Conservation (phyloP, 2,329 filamentous ascomycete species). For the Bipolaris sorokiniana region DNA sequence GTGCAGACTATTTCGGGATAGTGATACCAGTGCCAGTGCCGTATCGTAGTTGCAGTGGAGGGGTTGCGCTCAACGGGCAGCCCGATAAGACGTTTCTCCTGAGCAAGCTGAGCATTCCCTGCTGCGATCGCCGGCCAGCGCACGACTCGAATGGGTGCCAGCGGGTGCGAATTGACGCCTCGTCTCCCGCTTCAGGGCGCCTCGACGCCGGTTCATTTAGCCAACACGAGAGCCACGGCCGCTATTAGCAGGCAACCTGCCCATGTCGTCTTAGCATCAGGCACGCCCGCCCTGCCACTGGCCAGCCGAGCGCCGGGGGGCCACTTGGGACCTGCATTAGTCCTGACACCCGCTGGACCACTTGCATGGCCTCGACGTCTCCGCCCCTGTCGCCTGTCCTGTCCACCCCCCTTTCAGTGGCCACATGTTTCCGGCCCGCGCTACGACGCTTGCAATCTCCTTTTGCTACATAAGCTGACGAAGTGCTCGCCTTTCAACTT, state of each 20-base stretch:
- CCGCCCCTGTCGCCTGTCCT: conserved; percentile 37
- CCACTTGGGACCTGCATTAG: conserved; percentile 48
- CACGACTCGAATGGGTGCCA: conserved; percentile 4
- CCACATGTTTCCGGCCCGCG: conserved; percentile 42
- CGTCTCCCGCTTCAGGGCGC: not conserved
- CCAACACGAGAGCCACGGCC: conserved; percentile 42
- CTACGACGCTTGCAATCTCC: conserved; percentile 49
- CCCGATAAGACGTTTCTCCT: conserved; percentile 24
- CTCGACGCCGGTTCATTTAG: conserved; percentile 33
- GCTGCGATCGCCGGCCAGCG: conserved; percentile 6
- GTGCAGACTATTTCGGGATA: conserved; percentile 16
- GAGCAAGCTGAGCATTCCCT: conserved; percentile 25
- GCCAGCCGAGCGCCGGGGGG: conserved; percentile 31
- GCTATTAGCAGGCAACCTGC: conserved; percentile 35
- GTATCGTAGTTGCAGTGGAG: conserved; percentile 14
- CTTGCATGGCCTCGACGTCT: conserved; percentile 33
- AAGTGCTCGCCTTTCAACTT: conserved; percentile 20
- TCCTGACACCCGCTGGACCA: conserved; percentile 38
- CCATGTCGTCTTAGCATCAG: conserved; percentile 37
- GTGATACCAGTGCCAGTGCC: conserved; percentile 11
- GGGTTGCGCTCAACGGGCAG: conserved; percentile 18
- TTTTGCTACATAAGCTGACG: conserved; percentile 44
- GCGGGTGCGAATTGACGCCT: not conserved
- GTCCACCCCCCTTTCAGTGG: conserved; percentile 41
- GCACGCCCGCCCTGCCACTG: conserved; percentile 33